Percentiles rank a stretch among this genome's conserved stretches.
These are phyloP conservation scores for Solanum virginianum DNA, from an alignment of 257 asterid species.

Conservation along the genomic window DNA sequence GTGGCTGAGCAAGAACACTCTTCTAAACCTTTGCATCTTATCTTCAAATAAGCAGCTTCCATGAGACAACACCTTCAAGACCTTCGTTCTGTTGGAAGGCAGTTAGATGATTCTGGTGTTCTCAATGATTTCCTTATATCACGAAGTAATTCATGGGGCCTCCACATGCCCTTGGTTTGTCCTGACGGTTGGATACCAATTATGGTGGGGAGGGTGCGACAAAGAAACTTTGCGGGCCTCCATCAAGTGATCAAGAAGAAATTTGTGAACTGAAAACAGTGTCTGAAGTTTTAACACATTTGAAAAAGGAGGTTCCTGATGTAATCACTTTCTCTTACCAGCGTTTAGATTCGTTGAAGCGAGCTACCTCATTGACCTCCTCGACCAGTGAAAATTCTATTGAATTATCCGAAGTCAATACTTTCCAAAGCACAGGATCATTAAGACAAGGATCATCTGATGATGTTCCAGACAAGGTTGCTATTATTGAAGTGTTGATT, in stretches of 20 bases:
- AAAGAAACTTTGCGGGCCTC: conserved; percentile 49
- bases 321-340: conserved; percentile 59
- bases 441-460: conserved; percentile 50
- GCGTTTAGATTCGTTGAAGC: conserved; percentile 79
- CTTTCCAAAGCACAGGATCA: conserved; percentile 38
- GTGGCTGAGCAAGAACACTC: conserved; percentile 61
- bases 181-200: conserved; percentile 81
- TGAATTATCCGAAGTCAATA: conserved; percentile 47
- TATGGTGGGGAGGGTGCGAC: conserved; percentile 38
- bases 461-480: conserved; percentile 49
- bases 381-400: conserved; percentile 32
- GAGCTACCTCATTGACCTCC: conserved; percentile 57
- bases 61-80: conserved; percentile 71
- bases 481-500: conserved; percentile 64
- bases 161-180: conserved; percentile 96
- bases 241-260: conserved; percentile 35
- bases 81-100: conserved; percentile 71
- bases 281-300: conserved; percentile 45
- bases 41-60: conserved; percentile 55
- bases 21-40: conserved; percentile 48
- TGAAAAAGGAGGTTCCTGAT: conserved; percentile 62
- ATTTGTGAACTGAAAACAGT: conserved; percentile 40
- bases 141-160: conserved; percentile 97
- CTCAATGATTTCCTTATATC: conserved; percentile 75
- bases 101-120: conserved; percentile 92